Base-by-base conservation (phyloP, 2,329 filamentous ascomycete genomes). In the Trichoderma sp. region DNA sequence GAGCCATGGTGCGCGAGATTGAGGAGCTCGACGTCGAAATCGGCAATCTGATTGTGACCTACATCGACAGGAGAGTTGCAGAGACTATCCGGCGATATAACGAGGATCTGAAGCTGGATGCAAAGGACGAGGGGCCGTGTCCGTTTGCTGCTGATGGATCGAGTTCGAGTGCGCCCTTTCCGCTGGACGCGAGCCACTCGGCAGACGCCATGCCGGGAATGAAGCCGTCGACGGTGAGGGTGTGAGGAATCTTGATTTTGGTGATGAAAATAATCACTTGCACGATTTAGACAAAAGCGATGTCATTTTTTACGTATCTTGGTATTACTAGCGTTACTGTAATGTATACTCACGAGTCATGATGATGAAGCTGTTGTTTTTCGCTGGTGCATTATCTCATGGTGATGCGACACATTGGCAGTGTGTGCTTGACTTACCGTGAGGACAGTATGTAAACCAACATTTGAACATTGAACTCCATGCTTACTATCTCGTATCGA, bases 21-120 rank as follows among this genome's bases (percentile, higher is more conserved):
- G 60, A 77, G 45, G 78, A 81, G 11, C 76, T 78, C 18, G 83
- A 85, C 71, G 79, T 66, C 4, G 78, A 79, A 41, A 33, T 83
- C 29, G 73, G 76, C 9, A 65, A 71, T 4, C 71, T 79, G 11
- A 76, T 85, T 38, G 76, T 77, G 31, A 78, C 67, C 29, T 75
- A 79, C 24, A 77, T 79, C 31, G 78, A 77, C 5, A 76, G 74
- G 7, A 74, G 78, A 11, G 74, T 73, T 7, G 78, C 72, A 31
- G 60, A 76, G 11, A 69, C 24, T 18, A 38, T 83, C 11, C 60
- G 79, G 67, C 71, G 33, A 9, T 69, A 75, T 73, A 67, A 77
- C 31, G 21, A 72, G 38, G 77, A 80, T 62, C 53, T 66, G 75
- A 35, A 78, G 16, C 50, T 75, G 53, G 63, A 60, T 1, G 21